Conservation (phyloP, 2,329 filamentous ascomycete genomes). For the Immersiporthe knoxdaviesiana region DNA sequence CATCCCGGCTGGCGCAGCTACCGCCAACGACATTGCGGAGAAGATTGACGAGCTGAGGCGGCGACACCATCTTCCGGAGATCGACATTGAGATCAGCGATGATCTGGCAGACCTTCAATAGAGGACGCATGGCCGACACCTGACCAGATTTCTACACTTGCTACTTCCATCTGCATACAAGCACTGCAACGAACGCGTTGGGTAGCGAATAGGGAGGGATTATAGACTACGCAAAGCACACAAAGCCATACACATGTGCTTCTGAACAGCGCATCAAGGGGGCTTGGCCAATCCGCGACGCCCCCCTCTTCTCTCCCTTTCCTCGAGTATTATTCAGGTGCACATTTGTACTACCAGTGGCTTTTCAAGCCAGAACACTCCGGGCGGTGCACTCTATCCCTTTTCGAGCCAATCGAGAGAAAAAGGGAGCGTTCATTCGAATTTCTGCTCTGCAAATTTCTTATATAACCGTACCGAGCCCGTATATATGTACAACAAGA, state of each 20-base stretch:
- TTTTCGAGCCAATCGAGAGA: background rate
- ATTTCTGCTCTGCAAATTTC: constrained; percentile 19
- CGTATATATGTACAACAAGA: constrained; percentile 23
- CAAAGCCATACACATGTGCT: background rate
- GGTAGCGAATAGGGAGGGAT: background rate
- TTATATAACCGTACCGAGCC: constrained; percentile 2
- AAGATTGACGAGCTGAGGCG: constrained; percentile 31
- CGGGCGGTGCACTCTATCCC: background rate
- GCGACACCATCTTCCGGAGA: constrained; percentile 29
- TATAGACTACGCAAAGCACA: constrained; percentile 4
- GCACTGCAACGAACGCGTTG: background rate
- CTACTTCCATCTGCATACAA: background rate
- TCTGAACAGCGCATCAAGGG: background rate
- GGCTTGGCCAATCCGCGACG: background rate
- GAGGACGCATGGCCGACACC: constrained; percentile 6
- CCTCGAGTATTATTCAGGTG: background rate
- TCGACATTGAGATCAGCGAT: constrained; percentile 30
- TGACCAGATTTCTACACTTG: background rate
- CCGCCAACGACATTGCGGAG: constrained; percentile 18
- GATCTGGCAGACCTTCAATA: constrained; percentile 34
- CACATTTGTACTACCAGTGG: background rate
- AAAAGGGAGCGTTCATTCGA: background rate
- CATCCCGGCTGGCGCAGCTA: constrained; percentile 13
- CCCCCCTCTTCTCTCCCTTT: too few species aligned
- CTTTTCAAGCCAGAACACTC: background rate